Evolutionary conservation across 1,139 yeast species (phyloP).

Genomic region (Barnettozyma hawaiiensis): DNA sequence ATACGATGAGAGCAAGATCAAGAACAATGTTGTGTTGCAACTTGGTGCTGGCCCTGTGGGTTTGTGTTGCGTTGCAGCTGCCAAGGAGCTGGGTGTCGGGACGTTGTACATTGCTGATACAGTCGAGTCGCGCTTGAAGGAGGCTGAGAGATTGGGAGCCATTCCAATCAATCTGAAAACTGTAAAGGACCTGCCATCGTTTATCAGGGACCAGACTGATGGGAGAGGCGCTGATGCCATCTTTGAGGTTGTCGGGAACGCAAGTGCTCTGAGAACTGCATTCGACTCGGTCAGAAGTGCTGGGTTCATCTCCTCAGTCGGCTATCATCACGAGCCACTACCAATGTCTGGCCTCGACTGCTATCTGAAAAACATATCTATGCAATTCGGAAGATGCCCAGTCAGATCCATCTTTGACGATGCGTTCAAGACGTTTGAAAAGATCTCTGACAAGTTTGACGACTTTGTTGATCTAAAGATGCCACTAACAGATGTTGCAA

Average conservation of each 20-base stretch:
- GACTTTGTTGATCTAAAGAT: slow-evolving; percentile 45
- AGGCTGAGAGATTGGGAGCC: slow-evolving; percentile 69
- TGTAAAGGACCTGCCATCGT: slow-evolving; percentile 45
- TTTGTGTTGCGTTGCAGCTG: slow-evolving; percentile 75
- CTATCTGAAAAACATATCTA: slow-evolving; percentile 49
- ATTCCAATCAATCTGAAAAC: slow-evolving; percentile 45
- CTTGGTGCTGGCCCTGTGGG: slow-evolving; percentile 71
- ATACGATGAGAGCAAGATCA: slow-evolving; percentile 27
- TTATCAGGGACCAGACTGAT: slow-evolving; percentile 24
- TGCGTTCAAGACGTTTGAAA: slow-evolving; percentile 44
- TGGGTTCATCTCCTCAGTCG: slow-evolving; percentile 55
- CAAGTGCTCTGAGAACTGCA: slow-evolving; percentile 44
- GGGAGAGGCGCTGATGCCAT: slow-evolving; percentile 71
- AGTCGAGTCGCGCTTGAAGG: slow-evolving; percentile 52
- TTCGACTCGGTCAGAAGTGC: slow-evolving; percentile 52
- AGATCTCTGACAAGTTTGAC: slow-evolving; percentile 38
- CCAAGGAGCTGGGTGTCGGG: slow-evolving; percentile 60
- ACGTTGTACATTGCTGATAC: slow-evolving; percentile 81
- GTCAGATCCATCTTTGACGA: slow-evolving; percentile 53
- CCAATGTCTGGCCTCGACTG: slow-evolving; percentile 58
- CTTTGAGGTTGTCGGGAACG: slow-evolving; percentile 84
- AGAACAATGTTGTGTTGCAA: slow-evolving; percentile 37
- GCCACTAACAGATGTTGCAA: slow-evolving; percentile 39
- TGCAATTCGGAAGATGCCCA: slow-evolving; percentile 64
- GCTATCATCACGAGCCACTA: slow-evolving; percentile 55